Percentiles rank a stretch among this genome's conserved stretches.
phyloP scores from a whole-genome alignment of 176 grass and related monocot genomes.

The Tuctoria greenei region DNA sequence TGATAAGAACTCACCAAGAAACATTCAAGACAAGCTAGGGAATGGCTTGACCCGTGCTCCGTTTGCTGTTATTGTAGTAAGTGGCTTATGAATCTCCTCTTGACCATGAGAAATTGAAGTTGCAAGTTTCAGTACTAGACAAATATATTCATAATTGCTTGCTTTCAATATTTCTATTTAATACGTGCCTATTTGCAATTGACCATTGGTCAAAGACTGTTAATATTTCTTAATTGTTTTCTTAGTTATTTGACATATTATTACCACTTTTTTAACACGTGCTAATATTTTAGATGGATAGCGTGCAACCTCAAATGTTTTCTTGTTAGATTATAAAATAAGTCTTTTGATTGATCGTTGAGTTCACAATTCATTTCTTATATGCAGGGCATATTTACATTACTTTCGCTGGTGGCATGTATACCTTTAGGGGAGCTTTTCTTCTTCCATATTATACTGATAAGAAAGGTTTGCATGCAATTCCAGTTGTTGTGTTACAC shows the following conservation, averaged over 20 bases:
- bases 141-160: not conserved
- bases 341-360: not conserved
- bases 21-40: constrained; percentile 81
- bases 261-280: not conserved
- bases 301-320: not conserved
- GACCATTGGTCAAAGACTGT: not conserved
- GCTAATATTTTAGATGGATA: constrained; percentile 20
- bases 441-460: constrained; percentile 99
- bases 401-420: constrained; percentile 79
- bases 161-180: not conserved
- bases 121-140: constrained; percentile 23
- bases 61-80: constrained; percentile 91
- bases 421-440: constrained; percentile 91
- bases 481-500: constrained; percentile 21
- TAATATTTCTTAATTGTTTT: not conserved
- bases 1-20: constrained; percentile 59
- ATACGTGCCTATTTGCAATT: not conserved
- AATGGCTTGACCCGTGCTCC: constrained; percentile 88
- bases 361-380: constrained; percentile 34
- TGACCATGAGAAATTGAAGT: constrained; percentile 16
- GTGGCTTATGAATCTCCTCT: constrained; percentile 30
- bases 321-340: not conserved
- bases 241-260: constrained; percentile 7
- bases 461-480: constrained; percentile 73
- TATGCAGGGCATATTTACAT: constrained; percentile 77